Base-by-base conservation (phyloP, 176 grass and related monocot species). In the Cocos nucifera region DNA sequence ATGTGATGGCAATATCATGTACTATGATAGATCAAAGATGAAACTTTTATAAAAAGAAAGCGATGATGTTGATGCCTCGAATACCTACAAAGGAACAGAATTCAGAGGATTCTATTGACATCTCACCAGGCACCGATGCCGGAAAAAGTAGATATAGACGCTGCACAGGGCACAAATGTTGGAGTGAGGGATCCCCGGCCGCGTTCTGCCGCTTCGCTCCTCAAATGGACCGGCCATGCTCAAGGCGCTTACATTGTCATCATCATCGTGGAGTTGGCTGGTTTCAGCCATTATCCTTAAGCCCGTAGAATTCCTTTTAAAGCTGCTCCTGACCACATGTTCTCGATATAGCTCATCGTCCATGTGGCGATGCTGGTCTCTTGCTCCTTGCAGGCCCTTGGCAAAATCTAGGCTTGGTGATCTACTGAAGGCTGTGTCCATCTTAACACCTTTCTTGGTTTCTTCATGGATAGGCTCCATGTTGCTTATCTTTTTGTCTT, bases 101-200 rank as follows among this genome's bases (percentile, higher is more conserved):
- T 14, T 14, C 35, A 44, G 35, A 44, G 32, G 32, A 44, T 12
- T 44, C 35, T 44, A 14, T 30, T n/a, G 7, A 23, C 0, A 4
- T 28, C 57, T 59, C 24, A 82, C 76, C 76, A 89, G 35, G 65
- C 85, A 89, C n/a, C 80, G 77, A 54, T 89, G 69, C 15, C 80
- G 69, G 68, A 84, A 74, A 32, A 80, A 5, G 69, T 80, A 77
- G 73, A 89, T 59, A 69, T 77, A 80, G 52, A 16, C n/a, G 57
- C 8, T 63, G 77, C 85, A 89, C 0, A 80, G 23, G 25, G 85
- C 53, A 39, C 85, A 89, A 0, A 89, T 73, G 64, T 80, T 89
- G 5, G 80, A 89, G 59, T 89, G 85, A 23, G 80, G 85, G 57
- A 89, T 80, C 17, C 85, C 85, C 7, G 64, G 73, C 6, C 73